phyloP scores from a whole-genome alignment of 108 stramenopile species.

The Fragilaria radians region DNA sequence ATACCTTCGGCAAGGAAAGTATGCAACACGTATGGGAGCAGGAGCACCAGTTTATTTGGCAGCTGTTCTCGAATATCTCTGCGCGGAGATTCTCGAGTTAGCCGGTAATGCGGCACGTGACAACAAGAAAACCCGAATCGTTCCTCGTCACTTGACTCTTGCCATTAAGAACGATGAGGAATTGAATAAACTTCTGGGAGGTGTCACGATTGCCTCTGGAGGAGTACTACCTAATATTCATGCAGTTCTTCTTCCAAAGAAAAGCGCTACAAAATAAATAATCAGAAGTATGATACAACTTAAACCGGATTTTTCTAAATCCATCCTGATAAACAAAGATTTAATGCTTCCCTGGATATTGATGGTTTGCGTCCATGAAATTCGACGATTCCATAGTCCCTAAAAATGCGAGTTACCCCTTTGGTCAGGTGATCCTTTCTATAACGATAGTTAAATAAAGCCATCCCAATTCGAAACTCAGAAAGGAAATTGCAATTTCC shows the following conservation, averaged over 20 bases:
- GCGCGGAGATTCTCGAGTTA: conserved; percentile 92
- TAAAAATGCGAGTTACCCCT: no score
- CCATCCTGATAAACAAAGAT: no score
- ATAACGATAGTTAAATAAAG: no score
- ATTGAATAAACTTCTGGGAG: conserved; percentile 89
- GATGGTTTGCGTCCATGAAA: no score
- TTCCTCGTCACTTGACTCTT: conserved; percentile 92
- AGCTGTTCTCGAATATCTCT: conserved; percentile 86
- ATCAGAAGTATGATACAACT: no score
- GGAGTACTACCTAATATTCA: conserved; percentile 98
- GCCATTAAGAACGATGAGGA: conserved; percentile 95
- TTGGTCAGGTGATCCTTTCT: no score
- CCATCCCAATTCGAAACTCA: no score
- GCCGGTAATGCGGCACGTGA: conserved; percentile 95
- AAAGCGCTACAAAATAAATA: no score
- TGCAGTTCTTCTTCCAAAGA: conserved; percentile 92
- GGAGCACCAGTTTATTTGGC: conserved; percentile 95
- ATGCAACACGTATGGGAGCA: conserved; percentile 90
- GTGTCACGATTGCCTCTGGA: conserved; percentile 92
- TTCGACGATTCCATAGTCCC: no score
- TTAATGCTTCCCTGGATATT: no score
- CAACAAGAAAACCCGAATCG: conserved; percentile 94
- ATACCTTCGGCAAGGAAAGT: conserved; percentile 92
- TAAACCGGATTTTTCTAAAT: no score
- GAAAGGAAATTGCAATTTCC: no score